Evolutionary conservation across 1,284 basidiomycete species (phyloP).

Genomic region (Rhodotorula sp.): DNA sequence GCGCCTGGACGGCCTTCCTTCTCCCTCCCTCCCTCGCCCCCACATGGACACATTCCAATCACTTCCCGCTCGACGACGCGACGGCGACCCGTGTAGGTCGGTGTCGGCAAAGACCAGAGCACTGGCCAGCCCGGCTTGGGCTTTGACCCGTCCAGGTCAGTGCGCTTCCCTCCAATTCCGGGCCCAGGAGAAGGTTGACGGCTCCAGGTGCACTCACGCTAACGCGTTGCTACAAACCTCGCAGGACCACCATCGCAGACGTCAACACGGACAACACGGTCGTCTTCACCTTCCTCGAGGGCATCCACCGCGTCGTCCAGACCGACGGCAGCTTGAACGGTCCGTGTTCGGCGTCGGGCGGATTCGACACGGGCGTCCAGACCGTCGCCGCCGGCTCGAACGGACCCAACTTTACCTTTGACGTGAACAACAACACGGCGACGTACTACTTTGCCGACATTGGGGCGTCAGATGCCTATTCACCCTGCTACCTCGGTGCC

Average conservation of each 20-base stretch:
- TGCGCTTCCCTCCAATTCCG: too few relatives aligned
- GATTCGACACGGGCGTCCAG: conserved; percentile 16
- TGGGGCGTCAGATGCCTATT: not conserved
- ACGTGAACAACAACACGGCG: conserved; percentile 16
- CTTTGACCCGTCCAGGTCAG: conserved; percentile 19
- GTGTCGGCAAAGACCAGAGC: conserved; percentile 9
- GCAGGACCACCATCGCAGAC: conserved; percentile 1
- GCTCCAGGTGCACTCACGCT: too few relatives aligned
- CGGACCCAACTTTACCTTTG: conserved; percentile 14
- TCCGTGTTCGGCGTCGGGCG: conserved; percentile 14
- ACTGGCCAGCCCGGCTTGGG: conserved; percentile 9
- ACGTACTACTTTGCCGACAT: conserved; percentile 29
- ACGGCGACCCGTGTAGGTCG: not conserved
- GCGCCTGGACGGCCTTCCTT: too few relatives aligned
- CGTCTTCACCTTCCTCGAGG: conserved; percentile 3
- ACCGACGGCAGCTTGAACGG: not conserved
- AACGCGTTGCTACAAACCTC: not conserved
- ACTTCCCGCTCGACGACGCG: too few relatives aligned
- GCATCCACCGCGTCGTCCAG: conserved; percentile 21
- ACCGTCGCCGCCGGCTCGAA: conserved; percentile 1
- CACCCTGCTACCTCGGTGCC: conserved; percentile 31
- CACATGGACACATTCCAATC: too few relatives aligned
- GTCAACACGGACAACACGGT: not conserved
- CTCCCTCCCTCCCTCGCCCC: too few relatives aligned
- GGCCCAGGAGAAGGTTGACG: too few relatives aligned